Conservation (phyloP, 805 yeast genomes). For the Sungouiozyma ichnusensis region DNA sequence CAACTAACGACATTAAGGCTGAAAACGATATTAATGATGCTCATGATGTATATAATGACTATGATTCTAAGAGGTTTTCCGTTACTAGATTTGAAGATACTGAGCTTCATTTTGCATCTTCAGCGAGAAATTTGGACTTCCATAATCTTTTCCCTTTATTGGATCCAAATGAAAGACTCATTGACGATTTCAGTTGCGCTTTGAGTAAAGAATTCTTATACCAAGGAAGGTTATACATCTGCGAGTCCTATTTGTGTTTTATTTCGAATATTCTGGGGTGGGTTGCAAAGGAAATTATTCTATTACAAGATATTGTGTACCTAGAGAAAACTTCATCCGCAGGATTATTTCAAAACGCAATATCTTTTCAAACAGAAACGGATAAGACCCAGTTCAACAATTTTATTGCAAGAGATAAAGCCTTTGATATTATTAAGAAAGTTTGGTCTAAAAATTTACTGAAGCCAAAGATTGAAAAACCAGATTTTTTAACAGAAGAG, state of each 20-base stretch:
- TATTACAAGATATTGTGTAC: conserved; percentile 52
- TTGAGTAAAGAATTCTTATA: conserved; percentile 73
- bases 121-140: conserved; percentile 60
- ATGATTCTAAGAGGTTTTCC: conserved; percentile 36
- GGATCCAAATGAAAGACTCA: conserved; percentile 56
- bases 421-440: conserved; percentile 57
- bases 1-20: neutral
- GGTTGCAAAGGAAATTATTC: conserved; percentile 71
- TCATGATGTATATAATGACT: conserved; percentile 5
- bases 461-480: conserved; percentile 4
- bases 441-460: conserved; percentile 46
- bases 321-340: conserved; percentile 75
- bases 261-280: conserved; percentile 76
- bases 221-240: conserved; percentile 80
- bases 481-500: neutral
- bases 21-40: neutral
- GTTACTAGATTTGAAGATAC: conserved; percentile 52
- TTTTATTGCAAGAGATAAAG: conserved; percentile 71
- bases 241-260: conserved; percentile 73
- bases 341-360: conserved; percentile 86
- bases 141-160: conserved; percentile 63
- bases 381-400: conserved; percentile 76
- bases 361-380: conserved; percentile 53
- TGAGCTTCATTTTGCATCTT: conserved; percentile 51
- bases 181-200: conserved; percentile 85